A percentile compares a stretch with the other conserved stretches of the same genome.
Conservation (phyloP, 1,284 basidiomycete species). For the Ustilago sp. region DNA sequence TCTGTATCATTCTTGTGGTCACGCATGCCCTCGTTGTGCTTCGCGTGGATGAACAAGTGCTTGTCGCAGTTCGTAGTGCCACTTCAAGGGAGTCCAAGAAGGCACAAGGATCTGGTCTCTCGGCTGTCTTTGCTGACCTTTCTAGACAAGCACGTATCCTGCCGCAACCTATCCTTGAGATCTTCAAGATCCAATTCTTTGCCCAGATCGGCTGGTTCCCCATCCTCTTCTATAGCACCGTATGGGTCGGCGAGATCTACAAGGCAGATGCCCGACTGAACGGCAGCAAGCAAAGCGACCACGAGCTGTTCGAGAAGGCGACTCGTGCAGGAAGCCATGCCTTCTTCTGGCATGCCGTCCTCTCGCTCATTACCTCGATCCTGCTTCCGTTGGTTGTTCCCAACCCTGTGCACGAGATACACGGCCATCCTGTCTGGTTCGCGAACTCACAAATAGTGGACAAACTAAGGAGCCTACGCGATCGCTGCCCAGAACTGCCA, state of each 20-base stretch:
- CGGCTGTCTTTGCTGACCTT: conserved; percentile 34
- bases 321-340: conserved; percentile 86
- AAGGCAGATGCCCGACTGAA: conserved; percentile 41
- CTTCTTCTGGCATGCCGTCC: conserved; percentile 80
- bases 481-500: conserved; percentile 41
- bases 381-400: conserved; percentile 79
- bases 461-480: conserved; percentile 23
- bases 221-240: conserved; percentile 60
- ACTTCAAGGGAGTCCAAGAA: conserved; percentile 8
- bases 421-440: conserved; percentile 16
- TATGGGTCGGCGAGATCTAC: conserved; percentile 65
- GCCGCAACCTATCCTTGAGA: conserved; percentile 52
- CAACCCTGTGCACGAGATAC: conserved; percentile 35
- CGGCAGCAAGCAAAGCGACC: conserved; percentile 38
- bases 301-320: conserved; percentile 73
- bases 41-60: conserved; percentile 51
- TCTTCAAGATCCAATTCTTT: conserved; percentile 64
- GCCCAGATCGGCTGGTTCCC: conserved; percentile 66
- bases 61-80: conserved; percentile 7
- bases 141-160: conserved; percentile 35
- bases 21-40: conserved; percentile 55
- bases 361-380: conserved; percentile 79
- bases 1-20: conserved; percentile 38
- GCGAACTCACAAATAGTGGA: conserved; percentile 13
- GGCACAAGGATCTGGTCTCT: conserved; percentile 6